Evolutionary conservation across 2,329 filamentous ascomycete species (phyloP).

Genomic region (Fusarium coffeatum): DNA sequence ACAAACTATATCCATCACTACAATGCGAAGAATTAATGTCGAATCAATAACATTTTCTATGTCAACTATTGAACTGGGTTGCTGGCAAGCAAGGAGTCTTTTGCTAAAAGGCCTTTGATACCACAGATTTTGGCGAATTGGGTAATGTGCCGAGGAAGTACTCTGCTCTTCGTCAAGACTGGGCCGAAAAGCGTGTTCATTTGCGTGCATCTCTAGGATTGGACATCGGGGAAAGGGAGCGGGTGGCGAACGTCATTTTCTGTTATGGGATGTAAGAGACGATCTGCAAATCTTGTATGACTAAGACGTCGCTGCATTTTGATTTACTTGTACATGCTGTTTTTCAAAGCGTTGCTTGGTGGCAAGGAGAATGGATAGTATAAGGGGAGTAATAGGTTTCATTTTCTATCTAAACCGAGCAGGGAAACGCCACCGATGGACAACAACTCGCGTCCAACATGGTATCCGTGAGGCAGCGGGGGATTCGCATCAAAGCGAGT

Average conservation of each 20-base stretch:
- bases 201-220: slow-evolving; percentile 57
- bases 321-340: slow-evolving; percentile 29
- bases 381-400: slow-evolving; percentile 46
- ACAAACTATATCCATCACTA: slow-evolving; percentile 36
- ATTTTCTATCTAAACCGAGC: slow-evolving; percentile 43
- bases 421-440: slow-evolving; percentile 35
- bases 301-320: slow-evolving; percentile 45
- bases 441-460: slow-evolving; percentile 32
- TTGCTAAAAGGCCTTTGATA: slow-evolving; percentile 49
- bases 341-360: slow-evolving; percentile 30
- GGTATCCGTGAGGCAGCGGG: slow-evolving; percentile 37
- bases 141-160: slow-evolving; percentile 49
- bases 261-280: slow-evolving; percentile 28
- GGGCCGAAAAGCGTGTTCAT: slow-evolving; percentile 56
- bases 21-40: slow-evolving; percentile 44
- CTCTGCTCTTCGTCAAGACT: slow-evolving; percentile 49
- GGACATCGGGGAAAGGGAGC: slow-evolving; percentile 48
- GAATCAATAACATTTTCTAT: slow-evolving; percentile 46
- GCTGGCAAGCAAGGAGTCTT: slow-evolving; percentile 47
- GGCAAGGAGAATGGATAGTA: slow-evolving; percentile 22
- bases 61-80: slow-evolving; percentile 41
- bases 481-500: slow-evolving; percentile 46
- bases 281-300: slow-evolving; percentile 49
- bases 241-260: slow-evolving; percentile 45
- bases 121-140: slow-evolving; percentile 45